Evolutionary conservation across 1,284 basidiomycete species (phyloP).

Genomic region (Tetrapyrgos nigripes): DNA sequence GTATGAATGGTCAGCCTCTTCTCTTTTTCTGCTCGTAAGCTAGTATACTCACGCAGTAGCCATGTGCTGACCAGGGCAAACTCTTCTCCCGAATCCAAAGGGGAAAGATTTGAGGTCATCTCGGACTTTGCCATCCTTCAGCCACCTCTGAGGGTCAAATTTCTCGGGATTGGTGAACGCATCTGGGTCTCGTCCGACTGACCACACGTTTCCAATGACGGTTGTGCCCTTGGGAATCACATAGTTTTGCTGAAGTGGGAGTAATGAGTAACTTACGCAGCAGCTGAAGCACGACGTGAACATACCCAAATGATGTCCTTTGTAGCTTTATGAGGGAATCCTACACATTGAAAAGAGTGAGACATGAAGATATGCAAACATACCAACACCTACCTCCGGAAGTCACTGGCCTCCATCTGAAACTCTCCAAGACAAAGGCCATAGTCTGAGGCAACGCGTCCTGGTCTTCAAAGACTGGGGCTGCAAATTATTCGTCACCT

Average conservation of each 20-base stretch:
- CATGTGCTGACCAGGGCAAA: constrained; percentile 67
- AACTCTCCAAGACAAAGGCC: constrained; percentile 67
- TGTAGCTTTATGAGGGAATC: constrained; percentile 62
- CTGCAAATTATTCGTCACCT: too few relatives aligned
- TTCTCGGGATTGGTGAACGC: constrained; percentile 63
- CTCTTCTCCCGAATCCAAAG: constrained; percentile 67
- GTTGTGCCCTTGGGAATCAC: constrained; percentile 64
- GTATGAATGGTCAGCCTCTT: background rate
- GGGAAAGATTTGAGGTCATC: constrained; percentile 56
- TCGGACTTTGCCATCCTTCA: constrained; percentile 54
- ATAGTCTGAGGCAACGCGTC: constrained; percentile 57
- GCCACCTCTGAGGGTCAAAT: constrained; percentile 66
- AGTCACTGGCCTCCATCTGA: constrained; percentile 69
- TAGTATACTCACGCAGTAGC: constrained; percentile 49
- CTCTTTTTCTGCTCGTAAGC: background rate
- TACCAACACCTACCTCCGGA: too few relatives aligned
- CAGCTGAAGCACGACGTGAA: background rate
- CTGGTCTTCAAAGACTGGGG: constrained; percentile 58
- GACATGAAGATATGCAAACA: too few relatives aligned
- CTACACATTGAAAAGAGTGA: too few relatives aligned
- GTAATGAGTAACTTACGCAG: background rate
- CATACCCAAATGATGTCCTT: constrained; percentile 65
- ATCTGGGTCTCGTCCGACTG: constrained; percentile 59
- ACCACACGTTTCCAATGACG: constrained; percentile 70
- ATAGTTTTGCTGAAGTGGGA: constrained; percentile 48